Evolutionary conservation across 2,329 filamentous ascomycete genomes (phyloP).

Genomic region (Dothideomycetidae sp.): DNA sequence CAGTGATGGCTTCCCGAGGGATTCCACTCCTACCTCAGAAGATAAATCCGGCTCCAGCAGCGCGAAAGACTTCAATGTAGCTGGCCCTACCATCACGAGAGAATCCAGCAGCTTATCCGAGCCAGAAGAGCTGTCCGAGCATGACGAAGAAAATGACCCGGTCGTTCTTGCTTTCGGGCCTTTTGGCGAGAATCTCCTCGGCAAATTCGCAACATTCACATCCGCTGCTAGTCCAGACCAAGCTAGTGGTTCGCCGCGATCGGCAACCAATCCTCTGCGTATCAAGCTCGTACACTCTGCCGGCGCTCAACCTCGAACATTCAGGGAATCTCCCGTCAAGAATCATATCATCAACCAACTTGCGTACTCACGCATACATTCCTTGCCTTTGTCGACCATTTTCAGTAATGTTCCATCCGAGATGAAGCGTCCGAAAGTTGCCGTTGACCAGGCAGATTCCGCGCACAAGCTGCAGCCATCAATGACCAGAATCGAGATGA

Average conservation of each 20-base stretch:
- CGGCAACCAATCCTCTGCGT: slow-evolving; percentile 17
- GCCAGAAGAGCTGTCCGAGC: slow-evolving; percentile 55
- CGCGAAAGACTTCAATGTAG: background rate
- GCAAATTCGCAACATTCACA: slow-evolving; percentile 63
- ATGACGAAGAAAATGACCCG: slow-evolving; percentile 88
- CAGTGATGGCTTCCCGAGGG: slow-evolving; percentile 33
- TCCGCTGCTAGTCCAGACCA: slow-evolving; percentile 45
- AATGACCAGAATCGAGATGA: slow-evolving; percentile 50
- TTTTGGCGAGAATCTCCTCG: slow-evolving; percentile 73
- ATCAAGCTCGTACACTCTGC: slow-evolving; percentile 12
- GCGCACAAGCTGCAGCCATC: slow-evolving; percentile 20
- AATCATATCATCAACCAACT: slow-evolving; percentile 94
- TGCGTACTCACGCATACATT: slow-evolving; percentile 83
- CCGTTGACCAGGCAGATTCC: slow-evolving; percentile 7
- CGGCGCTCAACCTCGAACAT: slow-evolving; percentile 4
- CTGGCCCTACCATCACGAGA: background rate
- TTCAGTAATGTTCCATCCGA: slow-evolving; percentile 67
- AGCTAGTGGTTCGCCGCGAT: slow-evolving; percentile 16
- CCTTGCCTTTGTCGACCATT: slow-evolving; percentile 79
- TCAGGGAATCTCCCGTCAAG: slow-evolving; percentile 38
- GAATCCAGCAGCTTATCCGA: slow-evolving; percentile 15
- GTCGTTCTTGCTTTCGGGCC: slow-evolving; percentile 85
- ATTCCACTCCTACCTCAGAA: slow-evolving; percentile 9
- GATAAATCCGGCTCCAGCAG: slow-evolving; percentile 1
- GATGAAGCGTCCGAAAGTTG: slow-evolving; percentile 20